Conservation (phyloP, 208 protist genomes). For the Crithidia brevicula region DNA sequence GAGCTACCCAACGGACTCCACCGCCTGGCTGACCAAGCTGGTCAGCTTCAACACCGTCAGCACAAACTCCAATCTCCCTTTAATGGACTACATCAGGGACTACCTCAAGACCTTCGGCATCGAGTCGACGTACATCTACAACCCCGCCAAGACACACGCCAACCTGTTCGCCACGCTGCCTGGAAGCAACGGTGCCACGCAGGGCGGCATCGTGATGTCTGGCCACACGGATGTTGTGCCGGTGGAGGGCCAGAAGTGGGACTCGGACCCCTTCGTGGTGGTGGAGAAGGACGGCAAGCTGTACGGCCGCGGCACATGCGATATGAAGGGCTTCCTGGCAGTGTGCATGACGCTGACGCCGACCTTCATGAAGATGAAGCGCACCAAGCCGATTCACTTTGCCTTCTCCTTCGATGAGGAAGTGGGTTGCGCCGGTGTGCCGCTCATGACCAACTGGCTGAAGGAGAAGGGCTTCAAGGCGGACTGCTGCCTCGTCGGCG, state of each 20-base stretch:
- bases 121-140: constrained; percentile 35
- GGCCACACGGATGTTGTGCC: constrained; percentile 55
- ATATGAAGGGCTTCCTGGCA: constrained; percentile 54
- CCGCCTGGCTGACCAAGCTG: constrained; percentile 42
- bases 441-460: constrained; percentile 35
- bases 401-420: constrained; percentile 47
- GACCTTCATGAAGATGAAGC: constrained; percentile 38
- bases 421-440: constrained; percentile 34
- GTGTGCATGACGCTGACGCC: constrained; percentile 37
- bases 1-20: constrained; percentile 15
- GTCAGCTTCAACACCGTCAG: constrained; percentile 52
- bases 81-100: constrained; percentile 39
- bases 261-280: constrained; percentile 42
- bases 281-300: constrained; percentile 48
- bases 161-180: constrained; percentile 57
- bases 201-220: constrained; percentile 46
- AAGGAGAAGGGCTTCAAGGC: constrained; percentile 33
- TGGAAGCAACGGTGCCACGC: constrained; percentile 34
- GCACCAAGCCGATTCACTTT: constrained; percentile 45
- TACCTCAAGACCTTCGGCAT: constrained; percentile 37
- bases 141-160: constrained; percentile 32
- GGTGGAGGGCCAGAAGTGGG: constrained; percentile 50
- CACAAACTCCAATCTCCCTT: constrained; percentile 38
- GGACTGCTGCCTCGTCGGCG: constrained; percentile 54
- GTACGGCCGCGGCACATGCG: constrained; percentile 51